phyloP scores from a whole-genome alignment of 2,329 filamentous ascomycete genomes.

The Mycosphaerella arachidis region DNA sequence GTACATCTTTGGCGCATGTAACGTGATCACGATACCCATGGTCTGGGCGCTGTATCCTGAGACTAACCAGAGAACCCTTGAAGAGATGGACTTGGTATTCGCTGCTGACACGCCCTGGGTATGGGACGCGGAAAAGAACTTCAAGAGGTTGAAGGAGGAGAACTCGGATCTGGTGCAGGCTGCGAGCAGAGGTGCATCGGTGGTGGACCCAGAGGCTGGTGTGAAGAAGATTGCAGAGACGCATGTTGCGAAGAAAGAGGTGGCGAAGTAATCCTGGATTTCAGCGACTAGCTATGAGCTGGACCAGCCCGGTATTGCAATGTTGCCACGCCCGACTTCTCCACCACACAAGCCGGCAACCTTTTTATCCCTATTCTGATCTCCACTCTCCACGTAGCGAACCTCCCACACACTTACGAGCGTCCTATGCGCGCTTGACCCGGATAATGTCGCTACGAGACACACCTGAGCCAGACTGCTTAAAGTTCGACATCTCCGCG shows the following conservation, averaged over 20 bases:
- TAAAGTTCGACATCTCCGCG: neutral
- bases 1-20: conserved; percentile 68
- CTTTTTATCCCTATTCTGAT: neutral
- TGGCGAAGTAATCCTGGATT: conserved; percentile 6
- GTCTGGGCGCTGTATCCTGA: conserved; percentile 73
- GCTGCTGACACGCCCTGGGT: conserved; percentile 62
- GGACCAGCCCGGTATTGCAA: neutral
- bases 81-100: conserved; percentile 72
- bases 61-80: conserved; percentile 65
- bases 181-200: conserved; percentile 27
- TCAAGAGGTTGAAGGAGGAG: conserved; percentile 57
- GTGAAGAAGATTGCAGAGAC: conserved; percentile 12
- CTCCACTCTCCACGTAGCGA: neutral
- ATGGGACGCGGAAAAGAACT: conserved; percentile 66
- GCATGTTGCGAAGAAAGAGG: conserved; percentile 14
- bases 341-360: neutral
- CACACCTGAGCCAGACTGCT: neutral
- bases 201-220: conserved; percentile 25
- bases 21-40: conserved; percentile 61
- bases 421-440: neutral
- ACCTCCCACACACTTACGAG: neutral
- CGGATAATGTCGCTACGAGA: neutral
- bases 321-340: neutral
- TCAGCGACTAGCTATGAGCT: neutral
- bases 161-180: conserved; percentile 42